Evolutionary conservation across 306 rosid species (phyloP).

Genomic region (Lotus japonicus): DNA sequence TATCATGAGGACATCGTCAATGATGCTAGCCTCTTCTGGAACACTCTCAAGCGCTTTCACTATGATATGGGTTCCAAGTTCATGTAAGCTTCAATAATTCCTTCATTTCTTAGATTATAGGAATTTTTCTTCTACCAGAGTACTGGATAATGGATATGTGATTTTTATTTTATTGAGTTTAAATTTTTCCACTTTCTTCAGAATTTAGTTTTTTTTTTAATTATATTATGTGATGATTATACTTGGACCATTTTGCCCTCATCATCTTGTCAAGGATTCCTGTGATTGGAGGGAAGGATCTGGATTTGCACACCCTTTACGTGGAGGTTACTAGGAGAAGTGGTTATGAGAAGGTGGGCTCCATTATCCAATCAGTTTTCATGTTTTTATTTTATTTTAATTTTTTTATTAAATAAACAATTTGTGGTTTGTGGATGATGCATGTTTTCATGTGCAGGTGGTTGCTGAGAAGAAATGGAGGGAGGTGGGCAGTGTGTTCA

Average conservation of each 20-base stretch:
- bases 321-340: constrained; percentile 85
- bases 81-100: constrained; percentile 46
- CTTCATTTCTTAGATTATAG: not conserved
- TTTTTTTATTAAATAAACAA: not conserved
- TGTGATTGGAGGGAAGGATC: constrained; percentile 96
- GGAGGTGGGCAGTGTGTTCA: constrained; percentile 79
- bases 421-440: too few species aligned
- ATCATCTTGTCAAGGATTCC: constrained; percentile 56
- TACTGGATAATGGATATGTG: too few species aligned
- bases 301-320: constrained; percentile 84
- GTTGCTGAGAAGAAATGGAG: constrained; percentile 98
- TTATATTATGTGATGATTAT: not conserved
- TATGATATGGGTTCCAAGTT: constrained; percentile 70
- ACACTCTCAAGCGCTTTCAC: constrained; percentile 86
- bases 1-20: constrained; percentile 51
- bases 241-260: not conserved
- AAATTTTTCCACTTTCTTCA: too few species aligned
- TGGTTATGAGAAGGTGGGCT: constrained; percentile 77
- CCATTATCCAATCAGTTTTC: not conserved
- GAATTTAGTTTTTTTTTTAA: not conserved
- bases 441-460: constrained; percentile 37
- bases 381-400: too few species aligned
- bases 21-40: constrained; percentile 65
- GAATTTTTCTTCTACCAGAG: not conserved
- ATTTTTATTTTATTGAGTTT: too few species aligned